Percentiles rank a stretch among this genome's conserved stretches.
Conservation (phyloP, 345 rosid species). For the Salix suchowensis region DNA sequence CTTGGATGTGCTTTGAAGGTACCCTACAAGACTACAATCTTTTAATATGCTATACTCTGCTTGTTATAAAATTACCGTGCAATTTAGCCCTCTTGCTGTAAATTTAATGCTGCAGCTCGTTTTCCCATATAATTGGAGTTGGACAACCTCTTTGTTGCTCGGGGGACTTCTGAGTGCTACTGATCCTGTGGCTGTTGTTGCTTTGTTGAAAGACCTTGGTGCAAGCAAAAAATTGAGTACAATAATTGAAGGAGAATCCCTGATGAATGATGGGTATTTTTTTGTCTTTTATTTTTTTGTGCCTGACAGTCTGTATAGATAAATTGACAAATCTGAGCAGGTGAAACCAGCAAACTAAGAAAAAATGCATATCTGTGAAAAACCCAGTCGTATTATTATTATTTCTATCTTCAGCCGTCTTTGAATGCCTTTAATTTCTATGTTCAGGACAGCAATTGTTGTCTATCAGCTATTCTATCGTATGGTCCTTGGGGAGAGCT, state of each 20-base stretch:
- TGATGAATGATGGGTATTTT: slow-evolving; percentile 96
- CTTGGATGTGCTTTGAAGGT: slow-evolving; percentile 83
- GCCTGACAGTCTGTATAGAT: neutral
- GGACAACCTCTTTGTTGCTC: slow-evolving; percentile 87
- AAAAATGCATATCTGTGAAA: neutral
- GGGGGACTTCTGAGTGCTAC: slow-evolving; percentile 98
- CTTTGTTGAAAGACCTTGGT: slow-evolving; percentile 90
- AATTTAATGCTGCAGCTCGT: slow-evolving; percentile 46
- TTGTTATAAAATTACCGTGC: slow-evolving; percentile 1
- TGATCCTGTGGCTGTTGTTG: slow-evolving; percentile 98
- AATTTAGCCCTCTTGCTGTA: neutral
- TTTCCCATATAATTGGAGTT: slow-evolving; percentile 87
- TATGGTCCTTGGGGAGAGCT: slow-evolving; percentile 71
- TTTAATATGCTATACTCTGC: neutral
- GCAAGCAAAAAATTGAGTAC: slow-evolving; percentile 95
- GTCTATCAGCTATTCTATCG: slow-evolving; percentile 82
- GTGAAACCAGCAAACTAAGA: neutral
- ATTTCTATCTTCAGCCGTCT: neutral
- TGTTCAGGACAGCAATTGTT: slow-evolving; percentile 87
- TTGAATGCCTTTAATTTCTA: slow-evolving; percentile 12
- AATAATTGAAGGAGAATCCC: slow-evolving; percentile 92
- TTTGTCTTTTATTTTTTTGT: neutral
- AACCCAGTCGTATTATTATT: neutral
- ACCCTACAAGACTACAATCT: slow-evolving; percentile 1
- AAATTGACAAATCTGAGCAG: neutral